These are phyloP conservation scores for Phytophthora meadii DNA, from an alignment of 352 stramenopile species.

Conservation along the genomic window DNA sequence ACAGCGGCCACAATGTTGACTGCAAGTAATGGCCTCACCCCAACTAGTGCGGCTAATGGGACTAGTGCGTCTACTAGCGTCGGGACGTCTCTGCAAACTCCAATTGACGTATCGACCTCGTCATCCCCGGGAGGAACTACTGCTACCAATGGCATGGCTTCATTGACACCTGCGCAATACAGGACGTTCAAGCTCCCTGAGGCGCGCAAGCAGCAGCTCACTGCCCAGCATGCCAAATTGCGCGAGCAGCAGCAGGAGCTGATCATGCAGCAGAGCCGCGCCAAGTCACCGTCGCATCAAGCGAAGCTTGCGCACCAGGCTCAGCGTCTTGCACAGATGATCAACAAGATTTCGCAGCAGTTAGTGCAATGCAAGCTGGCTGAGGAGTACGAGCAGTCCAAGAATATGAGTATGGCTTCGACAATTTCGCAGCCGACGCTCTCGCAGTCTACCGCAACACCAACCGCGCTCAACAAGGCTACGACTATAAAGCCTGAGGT, in stretches of 20 bases:
- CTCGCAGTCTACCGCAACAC: conserved; percentile 30
- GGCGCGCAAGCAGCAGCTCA: conserved; percentile 70
- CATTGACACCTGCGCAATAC: conserved; percentile 75
- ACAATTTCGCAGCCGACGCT: conserved; percentile 30
- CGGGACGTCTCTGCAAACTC: conserved; percentile 49
- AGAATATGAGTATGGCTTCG: conserved; percentile 48
- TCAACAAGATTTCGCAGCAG: conserved; percentile 89
- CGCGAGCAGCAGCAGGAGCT: conserved; percentile 84
- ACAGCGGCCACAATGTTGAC: conserved; percentile 11
- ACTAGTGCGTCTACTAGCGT: conserved; percentile 31
- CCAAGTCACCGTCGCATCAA: conserved; percentile 74
- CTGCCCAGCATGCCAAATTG: conserved; percentile 73
- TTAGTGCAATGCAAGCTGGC: conserved; percentile 84
- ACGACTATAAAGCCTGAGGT: conserved; percentile 45
- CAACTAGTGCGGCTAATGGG: conserved; percentile 4
- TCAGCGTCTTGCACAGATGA: conserved; percentile 81
- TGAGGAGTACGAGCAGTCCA: conserved; percentile 80
- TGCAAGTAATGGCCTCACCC: conserved; percentile 15
- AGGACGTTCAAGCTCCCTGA: conserved; percentile 77
- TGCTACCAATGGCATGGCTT: conserved; percentile 34
- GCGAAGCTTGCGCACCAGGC: conserved; percentile 80
- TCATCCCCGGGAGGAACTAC: conserved; percentile 31
- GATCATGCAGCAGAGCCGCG: conserved; percentile 73
- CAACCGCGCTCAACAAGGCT: conserved; percentile 46
- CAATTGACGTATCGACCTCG: conserved; percentile 52